These are phyloP conservation scores for Aschersonia sp. DNA, from an alignment of 2,329 filamentous ascomycete species.

Conservation along the genomic window DNA sequence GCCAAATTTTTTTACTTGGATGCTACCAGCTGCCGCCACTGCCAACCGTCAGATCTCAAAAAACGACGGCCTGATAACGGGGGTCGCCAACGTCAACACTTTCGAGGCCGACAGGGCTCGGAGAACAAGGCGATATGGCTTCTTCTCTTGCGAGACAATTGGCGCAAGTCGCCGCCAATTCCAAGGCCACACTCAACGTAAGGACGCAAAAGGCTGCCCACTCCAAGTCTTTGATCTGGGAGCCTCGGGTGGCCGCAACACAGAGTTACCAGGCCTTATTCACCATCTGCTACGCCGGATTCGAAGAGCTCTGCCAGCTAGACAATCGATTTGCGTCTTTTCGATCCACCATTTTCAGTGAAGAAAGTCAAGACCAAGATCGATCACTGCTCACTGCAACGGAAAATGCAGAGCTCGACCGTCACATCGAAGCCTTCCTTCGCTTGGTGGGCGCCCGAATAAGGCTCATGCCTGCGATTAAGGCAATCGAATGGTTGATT, in stretches of 20 bases:
- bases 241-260: conserved; percentile 65
- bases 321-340: conserved; percentile 69
- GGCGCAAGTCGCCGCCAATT: conserved; percentile 79
- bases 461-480: conserved; percentile 74
- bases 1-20: too few species aligned
- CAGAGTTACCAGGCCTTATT: conserved; percentile 88
- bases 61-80: too few species aligned
- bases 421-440: conserved; percentile 67
- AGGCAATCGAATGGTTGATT: conserved; percentile 89
- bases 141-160: conserved; percentile 87
- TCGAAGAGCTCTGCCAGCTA: conserved; percentile 77
- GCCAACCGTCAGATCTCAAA: too few species aligned
- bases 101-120: conserved; percentile 3
- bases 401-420: conserved; percentile 73
- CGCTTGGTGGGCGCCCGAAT: conserved; percentile 63
- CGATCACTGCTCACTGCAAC: conserved; percentile 66
- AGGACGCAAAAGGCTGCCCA: conserved; percentile 87
- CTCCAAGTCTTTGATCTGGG: conserved; percentile 90
- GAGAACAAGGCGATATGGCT: conserved; percentile 41
- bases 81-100: background rate
- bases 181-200: conserved; percentile 79
- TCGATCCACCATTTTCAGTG: conserved; percentile 70
- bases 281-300: conserved; percentile 75
- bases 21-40: too few species aligned
- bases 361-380: conserved; percentile 83